Conservation (phyloP, 2,329 filamentous ascomycete genomes). For the Alternaria ventricosa region DNA sequence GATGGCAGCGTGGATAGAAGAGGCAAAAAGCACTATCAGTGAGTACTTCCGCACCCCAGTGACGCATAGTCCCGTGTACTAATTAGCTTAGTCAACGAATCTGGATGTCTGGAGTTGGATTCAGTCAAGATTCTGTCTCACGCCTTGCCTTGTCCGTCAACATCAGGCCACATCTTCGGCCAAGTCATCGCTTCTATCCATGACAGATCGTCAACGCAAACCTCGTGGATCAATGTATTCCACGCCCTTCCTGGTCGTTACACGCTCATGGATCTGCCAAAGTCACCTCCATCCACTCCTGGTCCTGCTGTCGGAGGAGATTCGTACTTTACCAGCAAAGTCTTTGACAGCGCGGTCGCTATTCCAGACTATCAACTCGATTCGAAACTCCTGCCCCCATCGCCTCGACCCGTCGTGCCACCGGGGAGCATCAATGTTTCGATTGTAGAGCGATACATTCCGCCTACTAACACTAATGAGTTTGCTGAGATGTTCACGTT, state of each 20-base stretch:
- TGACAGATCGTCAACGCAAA: constrained; percentile 58
- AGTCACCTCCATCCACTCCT: constrained; percentile 68
- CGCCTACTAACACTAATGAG: constrained; percentile 64
- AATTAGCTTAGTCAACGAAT: constrained; percentile 37
- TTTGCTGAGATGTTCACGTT: constrained; percentile 65
- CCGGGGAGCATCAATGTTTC: constrained; percentile 66
- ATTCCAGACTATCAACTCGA: constrained; percentile 65
- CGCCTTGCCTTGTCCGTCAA: constrained; percentile 63
- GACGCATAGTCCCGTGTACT: constrained; percentile 3
- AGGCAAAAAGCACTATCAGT: constrained; percentile 43
- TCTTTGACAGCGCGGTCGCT: constrained; percentile 67
- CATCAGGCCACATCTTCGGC: constrained; percentile 59
- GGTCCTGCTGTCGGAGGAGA: constrained; percentile 58
- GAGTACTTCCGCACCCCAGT: constrained; percentile 15
- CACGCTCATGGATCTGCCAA: constrained; percentile 66
- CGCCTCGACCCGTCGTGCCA: constrained; percentile 64
- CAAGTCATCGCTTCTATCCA: constrained; percentile 64
- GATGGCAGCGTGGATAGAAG: constrained; percentile 42
- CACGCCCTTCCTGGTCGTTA: constrained; percentile 69
- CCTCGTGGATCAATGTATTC: constrained; percentile 68
- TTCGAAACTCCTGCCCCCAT: constrained; percentile 57
- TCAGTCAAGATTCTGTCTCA: constrained; percentile 66
- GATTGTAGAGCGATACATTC: constrained; percentile 70
- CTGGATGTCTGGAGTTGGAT: constrained; percentile 42
- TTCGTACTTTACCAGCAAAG: constrained; percentile 67